Evolutionary conservation across 176 grass and related monocot species (phyloP).

Genomic region (Typha latifolia): DNA sequence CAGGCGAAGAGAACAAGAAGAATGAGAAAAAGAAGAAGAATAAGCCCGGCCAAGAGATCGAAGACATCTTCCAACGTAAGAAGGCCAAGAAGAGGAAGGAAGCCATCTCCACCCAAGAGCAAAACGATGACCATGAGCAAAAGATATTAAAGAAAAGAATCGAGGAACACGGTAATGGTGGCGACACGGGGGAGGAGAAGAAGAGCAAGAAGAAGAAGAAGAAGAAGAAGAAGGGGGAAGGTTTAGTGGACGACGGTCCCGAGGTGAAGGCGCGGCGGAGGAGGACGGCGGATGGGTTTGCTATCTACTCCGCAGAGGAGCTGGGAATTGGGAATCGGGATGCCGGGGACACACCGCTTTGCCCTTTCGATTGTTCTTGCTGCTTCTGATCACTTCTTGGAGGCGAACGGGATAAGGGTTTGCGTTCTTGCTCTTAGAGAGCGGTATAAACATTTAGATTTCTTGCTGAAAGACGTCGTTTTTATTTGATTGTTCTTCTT

Average conservation of each 20-base stretch:
- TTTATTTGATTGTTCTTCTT: too few relatives aligned
- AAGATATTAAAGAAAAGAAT: constrained; percentile 25
- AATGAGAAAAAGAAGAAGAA: constrained; percentile 37
- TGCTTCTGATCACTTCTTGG: constrained; percentile 50
- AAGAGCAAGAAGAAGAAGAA: constrained; percentile 15
- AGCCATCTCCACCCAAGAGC: neutral
- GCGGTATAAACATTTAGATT: too few relatives aligned
- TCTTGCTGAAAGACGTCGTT: too few relatives aligned
- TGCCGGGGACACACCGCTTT: constrained; percentile 49
- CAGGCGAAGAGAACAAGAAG: too few relatives aligned
- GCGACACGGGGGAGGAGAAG: constrained; percentile 20
- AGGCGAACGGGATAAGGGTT: too few relatives aligned
- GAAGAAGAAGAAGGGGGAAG: constrained; percentile 10
- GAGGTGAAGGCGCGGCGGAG: constrained; percentile 39
- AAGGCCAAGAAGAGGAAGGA: constrained; percentile 46
- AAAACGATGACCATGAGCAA: constrained; percentile 2
- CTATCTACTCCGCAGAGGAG: constrained; percentile 58
- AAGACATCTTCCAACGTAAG: constrained; percentile 56
- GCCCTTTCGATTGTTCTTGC: constrained; percentile 72
- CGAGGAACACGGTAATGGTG: constrained; percentile 15
- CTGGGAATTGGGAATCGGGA: constrained; percentile 54
- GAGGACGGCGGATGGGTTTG: constrained; percentile 48
- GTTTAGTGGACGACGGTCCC: constrained; percentile 18
- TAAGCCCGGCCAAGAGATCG: constrained; percentile 56
- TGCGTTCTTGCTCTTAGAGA: too few relatives aligned